Evolutionary conservation across 2,329 filamentous ascomycete genomes (phyloP), one percentile per base, ranked within the genome.

Genomic region (Alternaria burnsii): DNA sequence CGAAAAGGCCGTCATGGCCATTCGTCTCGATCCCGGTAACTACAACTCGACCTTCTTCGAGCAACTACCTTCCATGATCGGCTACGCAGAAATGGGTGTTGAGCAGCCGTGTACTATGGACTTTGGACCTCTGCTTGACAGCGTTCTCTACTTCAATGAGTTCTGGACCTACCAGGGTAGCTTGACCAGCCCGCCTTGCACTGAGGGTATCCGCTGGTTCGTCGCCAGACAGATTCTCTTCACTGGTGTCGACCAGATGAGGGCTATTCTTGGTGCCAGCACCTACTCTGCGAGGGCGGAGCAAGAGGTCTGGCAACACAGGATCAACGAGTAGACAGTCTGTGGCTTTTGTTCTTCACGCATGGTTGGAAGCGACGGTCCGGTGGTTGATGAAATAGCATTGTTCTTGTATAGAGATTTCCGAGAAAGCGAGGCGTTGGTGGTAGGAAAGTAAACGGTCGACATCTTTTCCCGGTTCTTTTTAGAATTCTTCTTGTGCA

Each of bases 81-180:
- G 74, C 5, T 83, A 79, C 72, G 72, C 78, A 40, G 75, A 80
- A 20, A 76, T 73, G 14, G 65, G 68, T 20, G 52, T 59, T 9
- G 26, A 62, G 30, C 56, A 72, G 30, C 34, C 54, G 1, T 67
- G 74, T 22, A 59, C 66, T 0, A 62, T 82, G 22, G 70, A 81
- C 51, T 64, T 79, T 10, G 64, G 63, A 12, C 46, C 71, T 2
- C 78, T 79, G 0, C 51, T 84, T 7, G 62, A 74, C 3, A 76
- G 78, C 40, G 81, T 81, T 0, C 66, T 75, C 3, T 65, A 72
- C 11, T 81, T 83, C 65, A 73, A 75, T 26, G 79, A 82, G 53
- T 84, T 82, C 60, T 84, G 81, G 82, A 84, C 82, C 1, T 84
- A 84, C 66, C 70, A 78, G 58, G 82, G 83, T 7, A 81, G 79